A percentile compares a stretch with the other conserved stretches of the same genome.
Evolutionary conservation across 2,329 filamentous ascomycete genomes (phyloP).

Genomic region (Fusarium sp.): DNA sequence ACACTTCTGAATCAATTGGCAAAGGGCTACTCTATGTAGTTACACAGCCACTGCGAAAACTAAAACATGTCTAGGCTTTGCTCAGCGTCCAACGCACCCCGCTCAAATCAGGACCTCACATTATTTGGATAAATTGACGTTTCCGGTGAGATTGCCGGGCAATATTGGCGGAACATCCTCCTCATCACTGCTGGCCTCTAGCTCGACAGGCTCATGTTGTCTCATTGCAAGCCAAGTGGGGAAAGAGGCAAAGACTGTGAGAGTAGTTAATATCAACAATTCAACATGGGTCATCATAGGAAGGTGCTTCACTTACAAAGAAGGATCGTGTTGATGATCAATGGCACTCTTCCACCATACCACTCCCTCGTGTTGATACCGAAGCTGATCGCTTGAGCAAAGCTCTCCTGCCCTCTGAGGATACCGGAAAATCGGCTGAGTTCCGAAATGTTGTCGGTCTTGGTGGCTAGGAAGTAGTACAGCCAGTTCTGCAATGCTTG

Average conservation of each 20-base stretch:
- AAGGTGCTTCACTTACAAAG: constrained; percentile 45
- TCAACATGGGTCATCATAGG: not conserved
- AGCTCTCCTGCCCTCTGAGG: constrained; percentile 55
- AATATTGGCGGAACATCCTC: not conserved
- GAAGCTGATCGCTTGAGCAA: constrained; percentile 54
- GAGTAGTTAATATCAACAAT: not conserved
- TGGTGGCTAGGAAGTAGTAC: constrained; percentile 65
- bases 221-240: constrained; percentile 41
- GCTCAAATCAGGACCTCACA: not conserved
- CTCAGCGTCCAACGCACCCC: not conserved
- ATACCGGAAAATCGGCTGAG: constrained; percentile 56
- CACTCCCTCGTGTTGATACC: constrained; percentile 54
- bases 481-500: constrained; percentile 67
- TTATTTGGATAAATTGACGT: not conserved
- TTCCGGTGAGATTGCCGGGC: not conserved
- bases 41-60: not conserved
- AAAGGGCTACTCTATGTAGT: not conserved
- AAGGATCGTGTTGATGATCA: constrained; percentile 54
- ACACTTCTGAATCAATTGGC: not conserved
- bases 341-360: constrained; percentile 53
- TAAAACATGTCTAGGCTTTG: not conserved
- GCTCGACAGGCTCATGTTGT: constrained; percentile 46
- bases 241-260: not conserved
- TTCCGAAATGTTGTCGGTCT: constrained; percentile 67
- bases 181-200: not conserved